These are phyloP conservation scores for Penicillium sp. DNA, from an alignment of 2,329 filamentous ascomycete genomes.

Conservation along the genomic window DNA sequence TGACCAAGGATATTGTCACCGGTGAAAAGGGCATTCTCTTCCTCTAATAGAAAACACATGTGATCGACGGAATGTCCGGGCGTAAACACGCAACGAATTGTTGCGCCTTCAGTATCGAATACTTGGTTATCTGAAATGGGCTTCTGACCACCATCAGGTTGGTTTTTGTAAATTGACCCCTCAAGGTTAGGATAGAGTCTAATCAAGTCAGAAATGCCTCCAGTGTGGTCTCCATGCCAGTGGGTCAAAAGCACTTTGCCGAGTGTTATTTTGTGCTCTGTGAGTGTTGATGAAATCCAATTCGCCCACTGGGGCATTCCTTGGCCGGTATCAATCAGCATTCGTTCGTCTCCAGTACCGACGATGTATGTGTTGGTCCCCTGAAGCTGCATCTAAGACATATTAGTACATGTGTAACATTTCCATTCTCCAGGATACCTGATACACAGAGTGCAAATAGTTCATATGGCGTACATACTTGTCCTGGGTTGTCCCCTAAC, in stretches of 20 bases:
- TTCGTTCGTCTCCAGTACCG: conserved; percentile 30
- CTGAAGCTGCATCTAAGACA: neutral
- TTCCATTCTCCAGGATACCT: no score
- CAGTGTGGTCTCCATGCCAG: conserved; percentile 45
- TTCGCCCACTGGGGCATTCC: neutral
- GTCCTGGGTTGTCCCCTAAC: conserved; percentile 43
- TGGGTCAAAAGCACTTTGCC: conserved; percentile 37
- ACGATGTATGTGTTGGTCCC: conserved; percentile 41
- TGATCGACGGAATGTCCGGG: conserved; percentile 74
- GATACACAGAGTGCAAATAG: neutral
- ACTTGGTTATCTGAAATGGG: conserved; percentile 35
- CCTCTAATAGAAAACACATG: conserved; percentile 66
- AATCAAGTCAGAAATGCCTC: conserved; percentile 39
- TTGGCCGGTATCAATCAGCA: conserved; percentile 35
- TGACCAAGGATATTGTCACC: conserved; percentile 74
- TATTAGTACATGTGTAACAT: no score
- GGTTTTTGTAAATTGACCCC: conserved; percentile 35
- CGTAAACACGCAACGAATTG: conserved; percentile 41
- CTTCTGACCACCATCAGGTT: conserved; percentile 26
- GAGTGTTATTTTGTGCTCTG: neutral
- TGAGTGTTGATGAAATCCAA: neutral
- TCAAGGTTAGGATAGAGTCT: conserved; percentile 25
- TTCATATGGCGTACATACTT: conserved; percentile 22
- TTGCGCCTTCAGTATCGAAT: conserved; percentile 38
- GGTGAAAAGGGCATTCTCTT: conserved; percentile 73